Evolutionary conservation across 176 grass and related monocot species (phyloP), one percentile per base, ranked within the genome.

Genomic region (Bromus sterilis): DNA sequence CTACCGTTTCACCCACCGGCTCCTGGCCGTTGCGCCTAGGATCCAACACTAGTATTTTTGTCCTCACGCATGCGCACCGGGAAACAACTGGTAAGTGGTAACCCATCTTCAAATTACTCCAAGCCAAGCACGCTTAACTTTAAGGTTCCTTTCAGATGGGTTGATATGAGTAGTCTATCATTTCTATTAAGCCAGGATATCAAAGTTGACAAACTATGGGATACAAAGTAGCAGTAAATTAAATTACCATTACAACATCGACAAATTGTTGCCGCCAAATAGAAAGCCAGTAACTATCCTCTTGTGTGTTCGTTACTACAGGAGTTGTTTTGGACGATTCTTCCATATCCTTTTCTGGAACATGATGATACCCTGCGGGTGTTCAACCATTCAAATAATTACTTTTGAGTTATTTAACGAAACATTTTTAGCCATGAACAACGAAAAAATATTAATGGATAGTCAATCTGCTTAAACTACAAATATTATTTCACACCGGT

Each of bases 261-360:
- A 88, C 18, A 90, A 94, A 94, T 74, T 97, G 91, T 87, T 83
- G 79, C 82, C 68, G 31, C 94, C 94, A 97, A 80, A 92, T 63
- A 33, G 79, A 86, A 77, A 70, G 20, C 76, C 87, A 83, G 74
- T 56, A 9, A 2, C 28, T 11, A 39, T 90, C 66, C 9, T 80
- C 44, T 66, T 74, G 66, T 42, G n/a, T 82, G 65, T 71, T 86
- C 28, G 71, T 72, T 12, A 74, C 25, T 78, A 56, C 37, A 74
- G 74, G 4, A 44, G 60, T 14, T 11, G 18, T 13, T 56, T 41
- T 80, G 72, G 87, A 61, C 21, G 85, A 86, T 80, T 86, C 87
- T 75, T 83, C 85, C 51, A 65, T 40, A 70, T 97, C 94, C n/a
- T 87, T 75, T 77, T 84, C 79, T 56, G 86, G 85, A 43, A 97